Conservation (phyloP, 2,329 filamentous ascomycete species). For the Monilinia fructigena region DNA sequence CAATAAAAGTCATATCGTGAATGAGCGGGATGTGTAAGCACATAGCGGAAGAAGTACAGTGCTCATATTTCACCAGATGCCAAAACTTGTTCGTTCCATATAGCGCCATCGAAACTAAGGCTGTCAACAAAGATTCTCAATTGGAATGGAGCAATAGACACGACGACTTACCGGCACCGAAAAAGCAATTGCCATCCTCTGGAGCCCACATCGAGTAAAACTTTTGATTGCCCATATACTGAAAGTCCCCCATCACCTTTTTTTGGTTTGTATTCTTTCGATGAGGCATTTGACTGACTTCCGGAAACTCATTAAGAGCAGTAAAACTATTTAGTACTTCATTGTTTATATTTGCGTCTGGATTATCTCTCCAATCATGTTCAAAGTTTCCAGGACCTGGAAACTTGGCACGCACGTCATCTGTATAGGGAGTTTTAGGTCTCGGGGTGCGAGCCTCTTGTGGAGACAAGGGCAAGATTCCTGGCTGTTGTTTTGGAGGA, state of each 20-base stretch:
- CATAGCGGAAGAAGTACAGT: slow-evolving; percentile 6
- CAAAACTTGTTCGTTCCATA: slow-evolving; percentile 4
- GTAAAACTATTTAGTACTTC: not conserved
- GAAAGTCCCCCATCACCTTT: not conserved
- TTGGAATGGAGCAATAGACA: not conserved
- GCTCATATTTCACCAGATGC: slow-evolving; percentile 1
- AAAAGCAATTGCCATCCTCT: not conserved
- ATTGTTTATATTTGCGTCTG: not conserved
- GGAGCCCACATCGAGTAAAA: not conserved
- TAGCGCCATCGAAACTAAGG: slow-evolving; percentile 3
- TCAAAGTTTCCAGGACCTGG: not conserved
- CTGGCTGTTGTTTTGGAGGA: not conserved
- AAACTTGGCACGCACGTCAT: fast-evolving
- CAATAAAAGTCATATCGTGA: slow-evolving; percentile 6
- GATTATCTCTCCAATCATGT: not conserved
- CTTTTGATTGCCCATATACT: not conserved
- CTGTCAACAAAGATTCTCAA: not conserved
- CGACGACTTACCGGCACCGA: not conserved
- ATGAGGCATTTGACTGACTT: not conserved
- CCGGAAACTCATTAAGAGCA: not conserved
- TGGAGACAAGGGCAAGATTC: not conserved
- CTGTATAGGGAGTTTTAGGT: not conserved
- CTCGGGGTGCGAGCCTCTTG: not conserved
- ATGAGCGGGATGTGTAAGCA: slow-evolving; percentile 6
- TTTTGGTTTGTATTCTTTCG: fast-evolving